Conservation (phyloP, 768 basidiomycete genomes). For the Pulveroboletus sp. region DNA sequence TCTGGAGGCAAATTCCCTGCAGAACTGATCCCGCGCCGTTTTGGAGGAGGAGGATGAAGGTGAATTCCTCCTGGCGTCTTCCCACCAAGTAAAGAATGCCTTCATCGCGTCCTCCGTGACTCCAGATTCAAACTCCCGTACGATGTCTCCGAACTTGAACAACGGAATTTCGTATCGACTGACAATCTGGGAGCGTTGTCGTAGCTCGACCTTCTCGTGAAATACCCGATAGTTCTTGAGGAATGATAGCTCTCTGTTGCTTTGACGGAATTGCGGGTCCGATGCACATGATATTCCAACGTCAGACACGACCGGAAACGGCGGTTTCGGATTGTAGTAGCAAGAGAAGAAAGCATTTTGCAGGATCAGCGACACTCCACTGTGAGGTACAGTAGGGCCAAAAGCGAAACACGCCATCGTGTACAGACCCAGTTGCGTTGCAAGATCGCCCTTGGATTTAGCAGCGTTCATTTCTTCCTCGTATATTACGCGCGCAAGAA, state of each 20-base stretch:
- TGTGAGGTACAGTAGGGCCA: conserved; percentile 26
- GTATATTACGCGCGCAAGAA: conserved; percentile 76
- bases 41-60: neutral
- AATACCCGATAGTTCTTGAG: conserved; percentile 4
- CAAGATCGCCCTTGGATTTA: neutral
- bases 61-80: neutral
- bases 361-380: conserved; percentile 8
- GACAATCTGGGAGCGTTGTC: conserved; percentile 6
- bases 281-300: conserved; percentile 1
- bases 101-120: conserved; percentile 6
- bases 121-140: conserved; percentile 10
- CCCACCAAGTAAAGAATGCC: conserved; percentile 12
- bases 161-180: conserved; percentile 2
- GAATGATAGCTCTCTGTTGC: conserved; percentile 1
- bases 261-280: conserved; percentile 2
- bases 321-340: neutral
- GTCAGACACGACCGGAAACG: conserved; percentile 13
- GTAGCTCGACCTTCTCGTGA: neutral
- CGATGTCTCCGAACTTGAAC: conserved; percentile 4
- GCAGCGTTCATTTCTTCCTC: conserved; percentile 62
- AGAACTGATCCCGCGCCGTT: conserved; percentile 4
- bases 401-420: conserved; percentile 83
- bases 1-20: conserved; percentile 45
- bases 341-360: conserved; percentile 15
- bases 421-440: conserved; percentile 46